phyloP scores from a whole-genome alignment of 176 grass and related monocot genomes.

The Hordeum marinum region DNA sequence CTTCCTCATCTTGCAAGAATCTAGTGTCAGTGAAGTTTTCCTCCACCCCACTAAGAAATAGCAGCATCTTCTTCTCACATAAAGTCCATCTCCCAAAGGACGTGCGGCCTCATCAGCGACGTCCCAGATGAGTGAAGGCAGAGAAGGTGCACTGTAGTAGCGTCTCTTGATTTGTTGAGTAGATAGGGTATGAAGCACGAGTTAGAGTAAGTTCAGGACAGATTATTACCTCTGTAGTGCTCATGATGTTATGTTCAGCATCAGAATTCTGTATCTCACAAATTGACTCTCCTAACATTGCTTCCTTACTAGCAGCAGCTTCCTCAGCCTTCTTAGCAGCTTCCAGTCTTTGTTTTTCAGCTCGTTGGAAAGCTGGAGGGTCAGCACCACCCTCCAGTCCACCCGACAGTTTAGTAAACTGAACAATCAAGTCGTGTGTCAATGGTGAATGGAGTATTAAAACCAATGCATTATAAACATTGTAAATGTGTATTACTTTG shows the following conservation, averaged over 20 bases:
- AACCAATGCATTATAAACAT: constrained; percentile 9
- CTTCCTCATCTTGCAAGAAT: neutral
- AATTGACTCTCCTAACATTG: constrained; percentile 26
- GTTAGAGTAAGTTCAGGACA: neutral
- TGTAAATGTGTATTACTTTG: constrained; percentile 44
- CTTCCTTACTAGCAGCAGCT: constrained; percentile 27
- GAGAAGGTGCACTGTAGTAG: neutral
- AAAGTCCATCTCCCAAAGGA: neutral
- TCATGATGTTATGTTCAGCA: constrained; percentile 20
- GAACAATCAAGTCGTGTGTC: constrained; percentile 27
- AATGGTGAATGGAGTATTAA: constrained; percentile 12
- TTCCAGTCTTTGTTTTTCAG: constrained; percentile 62
- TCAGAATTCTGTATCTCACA: constrained; percentile 29
- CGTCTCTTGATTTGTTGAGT: neutral
- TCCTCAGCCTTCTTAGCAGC: constrained; percentile 33
- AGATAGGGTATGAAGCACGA: neutral
- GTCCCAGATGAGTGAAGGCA: neutral
- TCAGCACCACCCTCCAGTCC: constrained; percentile 79
- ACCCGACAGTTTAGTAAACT: constrained; percentile 89
- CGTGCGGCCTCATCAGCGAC: neutral
- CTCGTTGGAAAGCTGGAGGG: constrained; percentile 89
- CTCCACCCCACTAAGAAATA: neutral
- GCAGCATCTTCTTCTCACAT: neutral
- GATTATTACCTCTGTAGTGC: constrained; percentile 30
- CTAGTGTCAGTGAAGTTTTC: neutral